Evolutionary conservation across 2,329 filamentous ascomycete genomes (phyloP), one percentile per base, ranked within the genome.

Genomic region (Gliomastix tumulicola): DNA sequence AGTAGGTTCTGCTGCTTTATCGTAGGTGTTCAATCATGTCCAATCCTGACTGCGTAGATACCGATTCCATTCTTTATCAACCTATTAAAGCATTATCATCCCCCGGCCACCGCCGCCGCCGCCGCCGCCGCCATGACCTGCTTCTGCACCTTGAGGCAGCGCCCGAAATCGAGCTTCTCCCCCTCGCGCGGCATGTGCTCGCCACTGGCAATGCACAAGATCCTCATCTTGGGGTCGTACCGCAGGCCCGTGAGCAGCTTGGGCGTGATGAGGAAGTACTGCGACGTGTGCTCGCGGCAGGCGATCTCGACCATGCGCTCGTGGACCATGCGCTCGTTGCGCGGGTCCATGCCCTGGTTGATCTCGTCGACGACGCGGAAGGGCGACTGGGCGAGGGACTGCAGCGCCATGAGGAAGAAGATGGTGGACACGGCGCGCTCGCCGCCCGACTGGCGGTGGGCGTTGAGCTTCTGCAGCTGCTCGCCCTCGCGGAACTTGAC

Each of bases 301-400:
- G 92, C 92, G 54, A 98, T 96, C 53, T 96, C 88, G 8, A 98
- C 92, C 84, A 98, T 94, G 44, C 92, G 86, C 56, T 90, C 88
- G 63, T 98, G 92, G 13, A 98, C 89, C 78, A 96, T 94, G 49
- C 92, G 85, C 63, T 98, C 92, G 62, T 98, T 98, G 51, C 92
- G 82, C 30, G 90, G 92, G 59, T 98, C 92, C 92, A 98, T 98
- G 47, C 92, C 92, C 64, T 98, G 92, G 56, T 98, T 98, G 71
- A 98, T 98, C 66, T 98, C 92, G 62, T 98, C 92, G 41, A 98
- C 92, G 34, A 98, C 90, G 36, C 92, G 88, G 75, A 98, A 98
- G 2, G 92, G 92, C 4, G 89, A 88, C 51, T 88, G 84, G 13
- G 92, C 90, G 51, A 98, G 81, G 34, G 86, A 86, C 59, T 98